Evolutionary conservation across 1,284 basidiomycete species (phyloP).

Genomic region (Vanrija sp.): DNA sequence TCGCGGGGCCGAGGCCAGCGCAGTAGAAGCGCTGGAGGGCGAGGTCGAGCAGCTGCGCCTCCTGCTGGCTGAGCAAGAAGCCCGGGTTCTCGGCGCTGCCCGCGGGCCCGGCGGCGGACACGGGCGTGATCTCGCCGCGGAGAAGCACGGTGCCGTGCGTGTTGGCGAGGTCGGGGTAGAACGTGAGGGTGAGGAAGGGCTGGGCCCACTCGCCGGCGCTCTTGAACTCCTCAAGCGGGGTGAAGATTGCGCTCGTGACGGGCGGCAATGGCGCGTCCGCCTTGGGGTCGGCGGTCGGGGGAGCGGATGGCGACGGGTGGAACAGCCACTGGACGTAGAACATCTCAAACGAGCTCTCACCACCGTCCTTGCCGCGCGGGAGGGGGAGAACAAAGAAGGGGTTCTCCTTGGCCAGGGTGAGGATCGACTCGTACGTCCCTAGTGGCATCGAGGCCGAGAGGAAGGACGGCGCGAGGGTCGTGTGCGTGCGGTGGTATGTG

Average conservation of each 20-base stretch:
- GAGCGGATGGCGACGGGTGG: conserved; percentile 60
- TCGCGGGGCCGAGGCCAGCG: conserved; percentile 19
- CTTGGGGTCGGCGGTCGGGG: conserved; percentile 9
- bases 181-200: conserved; percentile 82
- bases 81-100: conserved; percentile 37
- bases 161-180: conserved; percentile 81
- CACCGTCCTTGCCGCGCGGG: conserved; percentile 50
- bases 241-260: conserved; percentile 70
- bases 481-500: conserved; percentile 75
- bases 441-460: conserved; percentile 74
- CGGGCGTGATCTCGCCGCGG: conserved; percentile 83
- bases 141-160: conserved; percentile 81
- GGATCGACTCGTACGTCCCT: conserved; percentile 68
- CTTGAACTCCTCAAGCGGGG: conserved; percentile 93
- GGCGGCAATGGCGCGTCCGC: conserved; percentile 42
- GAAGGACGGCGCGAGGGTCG: conserved; percentile 72
- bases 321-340: conserved; percentile 83
- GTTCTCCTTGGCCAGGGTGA: conserved; percentile 59
- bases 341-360: conserved; percentile 66
- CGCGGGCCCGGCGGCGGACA: conserved; percentile 27
- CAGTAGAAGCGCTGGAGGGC: conserved; percentile 76
- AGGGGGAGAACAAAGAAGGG: conserved; percentile 76
- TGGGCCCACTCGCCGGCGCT: conserved; percentile 79
- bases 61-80: conserved; percentile 68
- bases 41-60: conserved; percentile 74